Evolutionary conservation across 192 early-diverging fungal species (phyloP).

Genomic region (Coemansia sp.): DNA sequence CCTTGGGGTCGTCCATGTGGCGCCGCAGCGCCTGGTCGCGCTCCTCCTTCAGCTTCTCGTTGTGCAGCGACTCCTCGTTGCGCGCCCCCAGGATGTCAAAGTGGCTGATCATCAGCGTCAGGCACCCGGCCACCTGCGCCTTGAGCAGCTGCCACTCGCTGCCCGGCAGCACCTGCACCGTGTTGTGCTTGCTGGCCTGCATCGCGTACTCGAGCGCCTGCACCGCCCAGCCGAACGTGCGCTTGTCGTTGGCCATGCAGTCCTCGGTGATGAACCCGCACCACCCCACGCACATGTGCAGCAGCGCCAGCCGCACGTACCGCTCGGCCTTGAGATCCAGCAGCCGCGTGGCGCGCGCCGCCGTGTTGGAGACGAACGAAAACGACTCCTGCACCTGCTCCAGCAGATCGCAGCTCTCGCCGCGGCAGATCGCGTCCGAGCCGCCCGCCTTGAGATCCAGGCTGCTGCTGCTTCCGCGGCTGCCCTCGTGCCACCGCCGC

Average conservation of each 20-base stretch:
- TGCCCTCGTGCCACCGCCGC: constrained; percentile 24
- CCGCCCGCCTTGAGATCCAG: no score
- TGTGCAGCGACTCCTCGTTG: constrained; percentile 26
- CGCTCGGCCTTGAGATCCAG: constrained; percentile 62
- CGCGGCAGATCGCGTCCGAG: constrained; percentile 10
- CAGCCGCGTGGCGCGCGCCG: constrained; percentile 62
- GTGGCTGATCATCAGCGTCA: constrained; percentile 80
- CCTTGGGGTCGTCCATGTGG: constrained; percentile 21
- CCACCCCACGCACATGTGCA: constrained; percentile 84
- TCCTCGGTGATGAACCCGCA: constrained; percentile 85
- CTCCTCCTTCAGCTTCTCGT: constrained; percentile 29
- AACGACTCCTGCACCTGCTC: constrained; percentile 54
- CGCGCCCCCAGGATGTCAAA: constrained; percentile 79
- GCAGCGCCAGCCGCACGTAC: constrained; percentile 67
- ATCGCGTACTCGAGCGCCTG: constrained; percentile 83
- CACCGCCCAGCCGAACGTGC: constrained; percentile 85
- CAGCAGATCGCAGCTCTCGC: constrained; percentile 40
- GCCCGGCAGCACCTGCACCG: constrained; percentile 69
- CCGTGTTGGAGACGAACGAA: constrained; percentile 60
- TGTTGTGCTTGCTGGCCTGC: constrained; percentile 72
- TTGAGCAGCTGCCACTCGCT: constrained; percentile 74
- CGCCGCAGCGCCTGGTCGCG: constrained; percentile 20
- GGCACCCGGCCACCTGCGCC: constrained; percentile 73
- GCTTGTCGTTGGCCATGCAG: constrained; percentile 76
- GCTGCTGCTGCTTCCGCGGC: background rate